Percentiles rank a stretch among this genome's conserved stretches.
Conservation (phyloP, 2,329 filamentous ascomycete genomes). For the Pseudogymnoascus sp. region DNA sequence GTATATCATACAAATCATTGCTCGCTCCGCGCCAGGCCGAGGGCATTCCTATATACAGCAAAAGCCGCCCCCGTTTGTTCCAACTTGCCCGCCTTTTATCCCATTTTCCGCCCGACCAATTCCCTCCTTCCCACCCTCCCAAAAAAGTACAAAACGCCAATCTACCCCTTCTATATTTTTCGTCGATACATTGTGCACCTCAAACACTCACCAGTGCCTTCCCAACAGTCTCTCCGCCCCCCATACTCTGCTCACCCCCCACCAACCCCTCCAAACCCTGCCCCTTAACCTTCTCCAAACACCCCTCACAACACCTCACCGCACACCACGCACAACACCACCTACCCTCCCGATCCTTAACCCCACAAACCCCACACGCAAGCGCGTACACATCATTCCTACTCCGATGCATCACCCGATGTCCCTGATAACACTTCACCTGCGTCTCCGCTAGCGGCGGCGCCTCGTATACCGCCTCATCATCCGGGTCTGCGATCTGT, state of each 20-base stretch:
- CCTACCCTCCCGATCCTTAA: slow-evolving; percentile 20
- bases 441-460: slow-evolving; percentile 12
- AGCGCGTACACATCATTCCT: slow-evolving; percentile 24
- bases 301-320: slow-evolving; percentile 24
- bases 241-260: not conserved
- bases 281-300: slow-evolving; percentile 18
- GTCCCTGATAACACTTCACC: slow-evolving; percentile 25
- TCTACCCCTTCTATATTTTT: not conserved
- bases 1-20: slow-evolving; percentile 3
- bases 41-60: slow-evolving; percentile 3
- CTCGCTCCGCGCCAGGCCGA: slow-evolving; percentile 1
- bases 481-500: not conserved
- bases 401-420: slow-evolving; percentile 23
- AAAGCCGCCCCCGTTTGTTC: not conserved
- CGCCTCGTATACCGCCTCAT: not conserved
- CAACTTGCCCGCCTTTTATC: not conserved
- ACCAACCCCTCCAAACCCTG: not conserved
- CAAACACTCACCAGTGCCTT: not conserved
- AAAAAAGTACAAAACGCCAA: not conserved
- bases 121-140: not conserved
- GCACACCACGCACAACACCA: slow-evolving; percentile 29
- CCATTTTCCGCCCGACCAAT: not conserved
- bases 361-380: slow-evolving; percentile 26
- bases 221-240: too few relatives aligned
- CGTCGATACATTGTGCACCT: not conserved